A percentile compares a stretch with the other conserved stretches of the same genome.
Conservation (phyloP, 2,329 filamentous ascomycete genomes). For the Penicillium crustosum region DNA sequence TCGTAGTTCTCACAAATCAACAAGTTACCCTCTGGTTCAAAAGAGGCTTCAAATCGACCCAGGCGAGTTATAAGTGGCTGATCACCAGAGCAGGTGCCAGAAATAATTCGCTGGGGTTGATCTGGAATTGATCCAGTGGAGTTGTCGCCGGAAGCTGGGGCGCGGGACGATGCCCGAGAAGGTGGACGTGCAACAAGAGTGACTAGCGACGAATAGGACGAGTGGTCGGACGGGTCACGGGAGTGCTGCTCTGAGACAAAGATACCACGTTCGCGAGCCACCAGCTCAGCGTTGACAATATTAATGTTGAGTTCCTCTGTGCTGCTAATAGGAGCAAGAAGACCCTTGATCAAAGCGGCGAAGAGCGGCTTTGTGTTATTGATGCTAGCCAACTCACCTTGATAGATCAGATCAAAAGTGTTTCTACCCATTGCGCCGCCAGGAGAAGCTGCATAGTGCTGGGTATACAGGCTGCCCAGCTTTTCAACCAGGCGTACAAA, state of each 20-base stretch:
- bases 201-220: slow-evolving; percentile 66
- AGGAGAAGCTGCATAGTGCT: slow-evolving; percentile 59
- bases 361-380: slow-evolving; percentile 76
- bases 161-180: slow-evolving; percentile 36
- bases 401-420: slow-evolving; percentile 74
- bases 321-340: slow-evolving; percentile 68
- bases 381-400: slow-evolving; percentile 69
- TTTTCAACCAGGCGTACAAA: slow-evolving; percentile 75
- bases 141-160: slow-evolving; percentile 28
- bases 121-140: background rate
- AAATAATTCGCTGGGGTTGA: slow-evolving; percentile 53
- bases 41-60: slow-evolving; percentile 71
- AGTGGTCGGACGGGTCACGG: slow-evolving; percentile 59
- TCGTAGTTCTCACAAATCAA: slow-evolving; percentile 82
- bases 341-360: slow-evolving; percentile 74
- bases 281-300: slow-evolving; percentile 75
- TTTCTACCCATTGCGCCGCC: slow-evolving; percentile 56
- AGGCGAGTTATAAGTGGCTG: slow-evolving; percentile 66
- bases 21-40: slow-evolving; percentile 70
- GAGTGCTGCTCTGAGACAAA: slow-evolving; percentile 72
- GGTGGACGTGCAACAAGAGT: slow-evolving; percentile 60
- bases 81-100: slow-evolving; percentile 40
- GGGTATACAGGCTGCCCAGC: slow-evolving; percentile 76
- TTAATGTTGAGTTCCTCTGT: slow-evolving; percentile 69
- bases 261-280: slow-evolving; percentile 75